Evolutionary conservation across 2,329 filamentous ascomycete genomes (phyloP).

Genomic region (Cordyceps javanica): DNA sequence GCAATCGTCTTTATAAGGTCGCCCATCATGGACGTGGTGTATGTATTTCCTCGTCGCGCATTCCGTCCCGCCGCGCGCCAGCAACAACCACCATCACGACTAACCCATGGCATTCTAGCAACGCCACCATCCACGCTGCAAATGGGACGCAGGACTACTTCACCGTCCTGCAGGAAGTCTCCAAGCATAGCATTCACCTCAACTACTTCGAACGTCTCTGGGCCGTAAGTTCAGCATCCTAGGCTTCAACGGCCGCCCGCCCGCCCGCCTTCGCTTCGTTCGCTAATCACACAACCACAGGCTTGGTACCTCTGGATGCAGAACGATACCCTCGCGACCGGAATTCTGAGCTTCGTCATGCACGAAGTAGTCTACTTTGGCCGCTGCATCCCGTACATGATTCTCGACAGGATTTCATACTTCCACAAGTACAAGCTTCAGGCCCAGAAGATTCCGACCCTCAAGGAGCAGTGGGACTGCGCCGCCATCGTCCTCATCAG

Average conservation of each 20-base stretch:
- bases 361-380: slow-evolving; percentile 96
- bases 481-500: slow-evolving; percentile 86
- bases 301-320: slow-evolving; percentile 98
- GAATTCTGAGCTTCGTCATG: slow-evolving; percentile 94
- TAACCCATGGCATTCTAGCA: slow-evolving; percentile 29
- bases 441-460: slow-evolving; percentile 80
- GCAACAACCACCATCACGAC: not conserved
- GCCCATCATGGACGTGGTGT: slow-evolving; percentile 30
- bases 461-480: slow-evolving; percentile 90
- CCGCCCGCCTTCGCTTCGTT: not conserved
- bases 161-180: slow-evolving; percentile 55
- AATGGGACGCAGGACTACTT: slow-evolving; percentile 48
- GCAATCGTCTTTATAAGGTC: not conserved
- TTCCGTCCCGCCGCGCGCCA: not conserved
- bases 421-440: slow-evolving; percentile 97
- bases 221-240: slow-evolving; percentile 53
- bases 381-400: slow-evolving; percentile 81
- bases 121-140: slow-evolving; percentile 43
- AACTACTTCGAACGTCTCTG: slow-evolving; percentile 84
- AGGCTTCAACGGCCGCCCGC: not conserved
- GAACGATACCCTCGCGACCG: slow-evolving; percentile 93
- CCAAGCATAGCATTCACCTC: slow-evolving; percentile 75
- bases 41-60: slow-evolving; percentile 16
- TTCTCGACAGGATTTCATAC: slow-evolving; percentile 80
- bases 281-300: slow-evolving; percentile 26